Conservation (phyloP, 1,284 basidiomycete species). For the Fomitopsis schrenkii region DNA sequence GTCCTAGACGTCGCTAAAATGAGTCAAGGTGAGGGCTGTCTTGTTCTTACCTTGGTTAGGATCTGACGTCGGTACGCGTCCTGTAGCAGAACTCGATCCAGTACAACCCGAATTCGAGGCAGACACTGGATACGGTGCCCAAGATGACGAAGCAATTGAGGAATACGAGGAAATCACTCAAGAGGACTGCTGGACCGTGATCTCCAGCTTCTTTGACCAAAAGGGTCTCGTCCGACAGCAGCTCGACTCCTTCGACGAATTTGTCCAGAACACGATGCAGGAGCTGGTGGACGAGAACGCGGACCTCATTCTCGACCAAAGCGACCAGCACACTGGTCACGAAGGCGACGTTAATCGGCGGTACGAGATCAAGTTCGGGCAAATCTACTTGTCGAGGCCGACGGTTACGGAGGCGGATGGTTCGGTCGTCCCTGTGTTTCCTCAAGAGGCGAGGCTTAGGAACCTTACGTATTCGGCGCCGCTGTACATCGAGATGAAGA, state of each 20-base stretch:
- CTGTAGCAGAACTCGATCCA: slow-evolving; percentile 23
- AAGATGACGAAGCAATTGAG: slow-evolving; percentile 59
- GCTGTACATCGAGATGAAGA: slow-evolving; percentile 94
- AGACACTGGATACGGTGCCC: slow-evolving; percentile 51
- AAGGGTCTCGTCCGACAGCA: slow-evolving; percentile 98
- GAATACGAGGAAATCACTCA: slow-evolving; percentile 80
- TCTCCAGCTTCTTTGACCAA: slow-evolving; percentile 94
- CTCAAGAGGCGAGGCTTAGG: slow-evolving; percentile 94
- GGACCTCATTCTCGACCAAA: slow-evolving; percentile 94
- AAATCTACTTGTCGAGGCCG: slow-evolving; percentile 95
- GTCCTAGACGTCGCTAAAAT: slow-evolving; percentile 6
- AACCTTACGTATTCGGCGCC: slow-evolving; percentile 97
- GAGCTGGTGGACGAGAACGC: slow-evolving; percentile 96
- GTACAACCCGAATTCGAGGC: slow-evolving; percentile 55
- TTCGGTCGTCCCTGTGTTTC: slow-evolving; percentile 89
- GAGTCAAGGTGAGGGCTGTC: slow-evolving; percentile 15
- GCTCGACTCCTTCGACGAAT: slow-evolving; percentile 98
- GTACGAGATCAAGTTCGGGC: slow-evolving; percentile 97
- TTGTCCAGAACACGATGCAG: slow-evolving; percentile 99
- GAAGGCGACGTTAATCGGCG: slow-evolving; percentile 79
- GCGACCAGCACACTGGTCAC: slow-evolving; percentile 90
- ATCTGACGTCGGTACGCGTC: not conserved
- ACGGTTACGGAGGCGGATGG: slow-evolving; percentile 97
- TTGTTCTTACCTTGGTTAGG: not conserved
- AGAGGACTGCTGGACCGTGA: slow-evolving; percentile 95